Evolutionary conservation across 2,329 filamentous ascomycete species (phyloP).

Genomic region (Pseudopyricularia cyperi): DNA sequence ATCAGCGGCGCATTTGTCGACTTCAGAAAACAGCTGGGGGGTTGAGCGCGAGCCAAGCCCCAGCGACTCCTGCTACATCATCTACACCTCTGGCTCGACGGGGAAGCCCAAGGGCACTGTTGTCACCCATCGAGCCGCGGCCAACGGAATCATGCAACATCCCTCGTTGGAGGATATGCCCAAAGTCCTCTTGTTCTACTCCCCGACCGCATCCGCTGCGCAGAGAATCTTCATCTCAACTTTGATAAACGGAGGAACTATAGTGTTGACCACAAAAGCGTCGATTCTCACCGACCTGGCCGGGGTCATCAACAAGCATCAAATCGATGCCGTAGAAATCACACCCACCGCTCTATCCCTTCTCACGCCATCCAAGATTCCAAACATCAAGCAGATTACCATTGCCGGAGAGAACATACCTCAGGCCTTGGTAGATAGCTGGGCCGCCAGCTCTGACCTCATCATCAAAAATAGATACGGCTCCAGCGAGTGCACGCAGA

Average conservation of each 20-base stretch:
- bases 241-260: neutral
- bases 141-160: neutral
- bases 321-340: slow-evolving; percentile 51
- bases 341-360: slow-evolving; percentile 50
- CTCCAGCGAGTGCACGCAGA: slow-evolving; percentile 39
- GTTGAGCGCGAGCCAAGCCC: slow-evolving; percentile 32
- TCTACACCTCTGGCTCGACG: slow-evolving; percentile 77
- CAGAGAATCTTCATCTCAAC: neutral
- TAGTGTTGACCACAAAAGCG: neutral
- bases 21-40: no score
- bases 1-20: no score
- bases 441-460: slow-evolving; percentile 35
- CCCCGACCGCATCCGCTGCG: neutral
- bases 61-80: slow-evolving; percentile 73
- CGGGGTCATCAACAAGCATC: slow-evolving; percentile 30
- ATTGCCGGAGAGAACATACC: slow-evolving; percentile 54
- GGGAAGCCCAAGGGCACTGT: slow-evolving; percentile 52
- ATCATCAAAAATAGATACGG: slow-evolving; percentile 28
- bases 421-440: slow-evolving; percentile 46
- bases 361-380: slow-evolving; percentile 42
- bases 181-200: neutral
- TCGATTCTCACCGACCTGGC: neutral
- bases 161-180: neutral
- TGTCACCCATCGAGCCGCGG: slow-evolving; percentile 36
- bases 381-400: slow-evolving; percentile 50